Percentiles rank a stretch among this genome's conserved stretches.
These are phyloP conservation scores for Lentinula aciculospora DNA, from an alignment of 768 basidiomycete species.

Conservation along the genomic window DNA sequence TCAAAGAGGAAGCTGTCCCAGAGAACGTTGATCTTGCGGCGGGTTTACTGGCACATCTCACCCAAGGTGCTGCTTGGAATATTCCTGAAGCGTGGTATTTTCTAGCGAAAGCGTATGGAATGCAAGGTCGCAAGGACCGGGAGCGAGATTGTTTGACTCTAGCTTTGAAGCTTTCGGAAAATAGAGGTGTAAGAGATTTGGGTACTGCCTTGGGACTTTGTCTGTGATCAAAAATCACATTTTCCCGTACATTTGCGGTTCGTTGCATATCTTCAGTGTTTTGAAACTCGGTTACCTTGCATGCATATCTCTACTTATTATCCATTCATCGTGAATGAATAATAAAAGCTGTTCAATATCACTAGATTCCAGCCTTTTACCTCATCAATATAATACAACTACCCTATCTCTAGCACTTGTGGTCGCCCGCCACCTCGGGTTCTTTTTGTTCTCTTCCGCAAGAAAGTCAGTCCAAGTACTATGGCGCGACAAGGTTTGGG, in stretches of 20 bases:
- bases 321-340: no score
- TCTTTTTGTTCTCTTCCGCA: no score
- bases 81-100: conserved; percentile 94
- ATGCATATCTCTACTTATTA: neutral
- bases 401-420: no score
- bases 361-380: no score
- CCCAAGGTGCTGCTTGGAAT: conserved; percentile 83
- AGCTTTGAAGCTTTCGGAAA: conserved; percentile 62
- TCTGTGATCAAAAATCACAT: conserved; percentile 30
- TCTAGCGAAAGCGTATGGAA: conserved; percentile 73
- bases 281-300: no score
- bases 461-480: no score
- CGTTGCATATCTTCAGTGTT: neutral
- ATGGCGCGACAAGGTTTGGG: no score
- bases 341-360: no score
- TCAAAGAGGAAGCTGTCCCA: conserved; percentile 13
- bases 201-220: conserved; percentile 65
- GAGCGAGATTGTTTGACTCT: conserved; percentile 70
- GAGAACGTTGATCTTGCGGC: conserved; percentile 76
- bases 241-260: neutral
- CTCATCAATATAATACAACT: no score
- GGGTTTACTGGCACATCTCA: conserved; percentile 70
- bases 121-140: conserved; percentile 65
- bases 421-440: no score
- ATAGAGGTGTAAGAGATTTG: conserved; percentile 58